Base-by-base conservation (phyloP, 768 basidiomycete genomes). In the Pleurotus citrinopileatus region DNA sequence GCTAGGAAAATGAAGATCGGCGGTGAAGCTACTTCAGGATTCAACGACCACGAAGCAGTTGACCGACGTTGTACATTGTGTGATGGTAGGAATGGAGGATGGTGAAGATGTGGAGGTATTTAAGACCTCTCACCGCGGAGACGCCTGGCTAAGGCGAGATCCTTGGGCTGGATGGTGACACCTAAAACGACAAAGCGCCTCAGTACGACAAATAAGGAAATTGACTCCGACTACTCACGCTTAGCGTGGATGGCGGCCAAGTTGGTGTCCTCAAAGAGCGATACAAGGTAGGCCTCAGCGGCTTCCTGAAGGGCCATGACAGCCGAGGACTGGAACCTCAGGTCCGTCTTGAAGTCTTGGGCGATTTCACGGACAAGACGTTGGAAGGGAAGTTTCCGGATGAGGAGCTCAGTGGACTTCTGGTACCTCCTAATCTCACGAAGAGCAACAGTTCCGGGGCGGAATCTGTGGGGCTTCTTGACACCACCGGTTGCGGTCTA, bases 361-460 rank as follows among this genome's bases (percentile, higher is more conserved):
- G 91, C 91, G 62, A 94, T 94, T 76, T 94, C 89, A 80, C 92
- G 92, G 60, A 98, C 95, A 64, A 98, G 86, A 64, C 95, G 84
- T 78, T 98, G 95, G 94, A 98, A 98, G 62, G 96, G 96, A 59
- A 98, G 91, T 87, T 98, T 98, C 78, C 96, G 84, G 82, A 98
- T 98, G 65, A 98, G 85, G 61, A 99, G 87, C 82, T 98, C 96
- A 60, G 96, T 98, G 58, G 92, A 94, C 81, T 97, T 97, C 75
- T 98, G 94, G 82, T 98, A 97, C 72, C 94, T 83, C 69, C 96
- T 80, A 65, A 98, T 98, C 77, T 98, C 95, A 82, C 96, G 94
- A 61, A 99, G 93, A 61, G 96, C 96, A 79, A 99, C 96, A 61
- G 96, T 99, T 80, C 96, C 90, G 63, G 90, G 90, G 67, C 90